These are phyloP conservation scores for Phyllosticta citriasiana DNA, from an alignment of 2,329 filamentous ascomycete genomes.

Conservation along the genomic window DNA sequence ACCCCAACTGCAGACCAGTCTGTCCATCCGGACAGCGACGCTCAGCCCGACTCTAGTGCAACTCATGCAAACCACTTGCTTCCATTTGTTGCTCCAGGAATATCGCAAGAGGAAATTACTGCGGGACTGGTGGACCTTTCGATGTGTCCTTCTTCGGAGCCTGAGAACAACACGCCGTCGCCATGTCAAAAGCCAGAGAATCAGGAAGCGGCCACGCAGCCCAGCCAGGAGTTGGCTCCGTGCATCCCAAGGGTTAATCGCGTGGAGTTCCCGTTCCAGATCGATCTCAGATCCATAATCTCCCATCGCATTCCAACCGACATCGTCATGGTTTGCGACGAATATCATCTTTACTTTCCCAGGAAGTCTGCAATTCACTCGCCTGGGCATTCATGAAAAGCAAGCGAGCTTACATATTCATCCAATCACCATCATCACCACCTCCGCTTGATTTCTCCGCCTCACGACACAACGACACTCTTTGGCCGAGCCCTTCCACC, in stretches of 20 bases:
- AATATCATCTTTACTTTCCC: not conserved
- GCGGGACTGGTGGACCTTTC: too few species aligned
- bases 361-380: not conserved
- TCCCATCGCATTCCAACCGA: not conserved
- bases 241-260: not conserved
- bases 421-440: not conserved
- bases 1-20: too few species aligned
- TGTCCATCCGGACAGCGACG: too few species aligned
- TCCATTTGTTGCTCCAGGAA: too few species aligned
- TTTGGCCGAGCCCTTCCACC: not conserved
- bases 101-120: too few species aligned
- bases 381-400: not conserved
- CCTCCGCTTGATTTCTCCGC: not conserved
- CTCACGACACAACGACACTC: not conserved
- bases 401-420: not conserved
- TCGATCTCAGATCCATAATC: not conserved
- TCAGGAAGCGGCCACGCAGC: not conserved
- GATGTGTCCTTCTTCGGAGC: not conserved
- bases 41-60: too few species aligned
- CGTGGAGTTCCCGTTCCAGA: not conserved
- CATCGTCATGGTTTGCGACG: not conserved
- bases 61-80: too few species aligned
- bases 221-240: not conserved
- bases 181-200: not conserved
- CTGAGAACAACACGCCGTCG: not conserved